A percentile compares a stretch with the other conserved stretches of the same genome.
Evolutionary conservation across 176 grass and related monocot genomes (phyloP).

Genomic region (Alopecurus myosuroides): DNA sequence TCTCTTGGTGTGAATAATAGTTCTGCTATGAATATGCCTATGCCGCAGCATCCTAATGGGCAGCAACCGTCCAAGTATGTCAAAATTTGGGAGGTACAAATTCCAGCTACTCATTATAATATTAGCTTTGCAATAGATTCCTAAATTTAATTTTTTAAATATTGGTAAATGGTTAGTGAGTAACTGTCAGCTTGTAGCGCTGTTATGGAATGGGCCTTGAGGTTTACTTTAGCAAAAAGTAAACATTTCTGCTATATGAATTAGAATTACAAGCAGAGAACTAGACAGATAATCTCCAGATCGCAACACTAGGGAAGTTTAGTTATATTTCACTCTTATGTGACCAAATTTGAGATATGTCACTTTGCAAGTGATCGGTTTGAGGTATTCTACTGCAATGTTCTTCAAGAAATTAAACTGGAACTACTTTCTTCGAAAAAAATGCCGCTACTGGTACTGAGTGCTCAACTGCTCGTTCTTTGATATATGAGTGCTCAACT

Average conservation of each 20-base stretch:
- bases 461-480: background rate
- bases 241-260: background rate
- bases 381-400: background rate
- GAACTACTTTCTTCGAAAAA: background rate
- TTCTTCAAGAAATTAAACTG: background rate
- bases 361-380: background rate
- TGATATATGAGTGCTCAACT: no score
- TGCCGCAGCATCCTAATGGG: slow-evolving; percentile 52
- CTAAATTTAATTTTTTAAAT: background rate
- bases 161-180: background rate
- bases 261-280: background rate
- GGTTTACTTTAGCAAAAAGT: background rate
- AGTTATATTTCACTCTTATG: background rate
- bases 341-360: background rate
- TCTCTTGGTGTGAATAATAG: slow-evolving; percentile 61
- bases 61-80: slow-evolving; percentile 89
- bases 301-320: background rate
- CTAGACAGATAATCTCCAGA: background rate
- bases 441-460: background rate
- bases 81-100: slow-evolving; percentile 95
- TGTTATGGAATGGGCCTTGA: background rate
- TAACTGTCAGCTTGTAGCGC: background rate
- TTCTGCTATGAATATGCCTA: slow-evolving; percentile 75
- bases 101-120: background rate
- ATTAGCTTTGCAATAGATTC: slow-evolving; percentile 18